Evolutionary conservation across 2,329 filamentous ascomycete genomes (phyloP).

Genomic region (Ophiostoma perfectum): DNA sequence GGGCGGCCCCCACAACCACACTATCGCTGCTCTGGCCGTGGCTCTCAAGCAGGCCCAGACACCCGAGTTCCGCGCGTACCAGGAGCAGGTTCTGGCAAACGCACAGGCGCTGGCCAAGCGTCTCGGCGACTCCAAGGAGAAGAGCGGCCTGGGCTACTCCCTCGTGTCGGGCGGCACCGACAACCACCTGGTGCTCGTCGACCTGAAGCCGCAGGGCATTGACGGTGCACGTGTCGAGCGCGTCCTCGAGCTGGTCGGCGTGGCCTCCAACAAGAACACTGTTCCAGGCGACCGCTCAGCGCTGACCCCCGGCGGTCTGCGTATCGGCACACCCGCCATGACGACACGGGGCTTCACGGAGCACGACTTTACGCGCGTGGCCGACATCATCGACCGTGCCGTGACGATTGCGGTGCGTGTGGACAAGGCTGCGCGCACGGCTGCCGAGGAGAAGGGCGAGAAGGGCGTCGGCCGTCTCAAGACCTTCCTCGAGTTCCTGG

Average conservation of each 20-base stretch:
- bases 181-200: constrained; percentile 90
- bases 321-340: constrained; percentile 96
- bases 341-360: constrained; percentile 89
- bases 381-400: constrained; percentile 77
- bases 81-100: constrained; percentile 83
- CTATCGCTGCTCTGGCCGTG: constrained; percentile 90
- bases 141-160: constrained; percentile 75
- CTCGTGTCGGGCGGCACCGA: constrained; percentile 93
- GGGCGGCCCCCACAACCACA: constrained; percentile 97
- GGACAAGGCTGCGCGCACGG: constrained; percentile 65
- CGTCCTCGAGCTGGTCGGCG: constrained; percentile 84
- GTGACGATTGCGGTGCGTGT: constrained; percentile 73
- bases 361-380: constrained; percentile 80
- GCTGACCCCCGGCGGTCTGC: constrained; percentile 83
- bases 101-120: constrained; percentile 76
- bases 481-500: constrained; percentile 63
- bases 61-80: constrained; percentile 87
- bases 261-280: constrained; percentile 99
- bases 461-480: constrained; percentile 61
- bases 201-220: constrained; percentile 81
- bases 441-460: constrained; percentile 60
- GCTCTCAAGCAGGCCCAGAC: constrained; percentile 89
- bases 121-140: constrained; percentile 62
- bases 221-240: constrained; percentile 88
- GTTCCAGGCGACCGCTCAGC: constrained; percentile 93